A percentile compares a stretch with the other conserved stretches of the same genome.
Evolutionary conservation across 306 rosid species (phyloP).

Genomic region (Castanea crenata): DNA sequence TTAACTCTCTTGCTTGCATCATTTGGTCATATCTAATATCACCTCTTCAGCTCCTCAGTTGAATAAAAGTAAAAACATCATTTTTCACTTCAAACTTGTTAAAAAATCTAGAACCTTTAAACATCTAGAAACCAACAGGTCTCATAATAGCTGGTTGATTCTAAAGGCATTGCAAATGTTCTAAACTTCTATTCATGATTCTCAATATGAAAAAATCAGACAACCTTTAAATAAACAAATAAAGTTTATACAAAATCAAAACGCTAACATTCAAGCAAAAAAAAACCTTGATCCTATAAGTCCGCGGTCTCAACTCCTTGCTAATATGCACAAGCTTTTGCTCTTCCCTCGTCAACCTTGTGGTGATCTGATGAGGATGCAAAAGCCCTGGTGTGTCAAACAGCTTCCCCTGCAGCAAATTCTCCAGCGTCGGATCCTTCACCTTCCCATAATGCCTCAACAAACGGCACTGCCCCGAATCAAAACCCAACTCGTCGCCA

Average conservation of each 20-base stretch:
- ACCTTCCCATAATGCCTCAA: too few species aligned
- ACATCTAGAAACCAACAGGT: background rate
- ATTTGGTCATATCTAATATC: too few species aligned
- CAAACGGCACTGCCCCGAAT: background rate
- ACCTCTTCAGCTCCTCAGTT: background rate
- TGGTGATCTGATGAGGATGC: constrained; percentile 75
- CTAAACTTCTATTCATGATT: background rate
- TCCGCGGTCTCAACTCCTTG: constrained; percentile 93
- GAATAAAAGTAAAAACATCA: background rate
- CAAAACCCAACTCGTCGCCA: background rate
- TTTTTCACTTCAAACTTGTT: background rate
- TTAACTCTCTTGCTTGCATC: too few species aligned
- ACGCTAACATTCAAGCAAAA: constrained; percentile 5
- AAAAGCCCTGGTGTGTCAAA: constrained; percentile 93
- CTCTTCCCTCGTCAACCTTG: constrained; percentile 85
- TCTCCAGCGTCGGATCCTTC: too few species aligned
- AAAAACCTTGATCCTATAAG: constrained; percentile 82
- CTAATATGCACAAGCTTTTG: constrained; percentile 74
- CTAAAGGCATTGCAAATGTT: background rate
- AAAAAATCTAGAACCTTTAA: background rate
- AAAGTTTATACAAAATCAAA: too few species aligned
- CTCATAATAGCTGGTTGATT: too few species aligned
- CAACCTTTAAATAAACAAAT: too few species aligned
- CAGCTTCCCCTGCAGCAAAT: constrained; percentile 50
- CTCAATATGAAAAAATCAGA: background rate